phyloP scores from a whole-genome alignment of 257 asterid genomes.

The Petunia secreta region DNA sequence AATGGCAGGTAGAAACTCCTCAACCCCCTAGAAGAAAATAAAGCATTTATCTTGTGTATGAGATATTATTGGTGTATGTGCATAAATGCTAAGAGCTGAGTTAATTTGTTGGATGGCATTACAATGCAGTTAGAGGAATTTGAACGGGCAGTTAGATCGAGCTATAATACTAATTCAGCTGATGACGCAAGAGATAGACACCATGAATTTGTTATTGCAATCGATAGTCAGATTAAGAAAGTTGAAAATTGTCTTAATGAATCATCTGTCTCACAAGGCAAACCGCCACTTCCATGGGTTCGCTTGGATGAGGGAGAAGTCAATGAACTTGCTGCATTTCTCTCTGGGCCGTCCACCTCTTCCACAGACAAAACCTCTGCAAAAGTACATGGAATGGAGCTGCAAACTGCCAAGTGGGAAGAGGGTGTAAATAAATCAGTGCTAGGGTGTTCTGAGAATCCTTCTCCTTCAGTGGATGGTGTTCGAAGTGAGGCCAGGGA shows the following conservation, averaged over 20 bases:
- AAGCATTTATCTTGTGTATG: not conserved
- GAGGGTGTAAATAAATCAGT: constrained; percentile 38
- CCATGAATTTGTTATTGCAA: constrained; percentile 63
- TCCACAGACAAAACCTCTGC: constrained; percentile 32
- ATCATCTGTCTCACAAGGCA: constrained; percentile 56
- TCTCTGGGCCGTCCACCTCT: constrained; percentile 57
- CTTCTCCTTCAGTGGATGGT: constrained; percentile 53
- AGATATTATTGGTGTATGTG: constrained; percentile 8
- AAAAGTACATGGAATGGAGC: constrained; percentile 39
- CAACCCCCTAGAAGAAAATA: not conserved
- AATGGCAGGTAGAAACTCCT: constrained; percentile 78
- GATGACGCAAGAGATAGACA: constrained; percentile 84
- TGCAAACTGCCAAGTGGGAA: constrained; percentile 30
- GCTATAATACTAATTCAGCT: constrained; percentile 52
- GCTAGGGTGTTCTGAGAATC: constrained; percentile 52
- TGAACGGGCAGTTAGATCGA: constrained; percentile 76
- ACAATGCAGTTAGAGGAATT: constrained; percentile 87
- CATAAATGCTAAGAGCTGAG: constrained; percentile 19
- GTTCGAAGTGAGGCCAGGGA: constrained; percentile 48
- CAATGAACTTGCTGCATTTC: constrained; percentile 81
- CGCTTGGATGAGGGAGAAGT: constrained; percentile 80
- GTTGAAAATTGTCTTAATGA: constrained; percentile 67
- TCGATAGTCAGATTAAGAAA: constrained; percentile 60
- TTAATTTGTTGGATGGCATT: constrained; percentile 23
- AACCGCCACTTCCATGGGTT: constrained; percentile 92